phyloP scores from a whole-genome alignment of 2,329 filamentous ascomycete species.

The Pseudocercospora fijiensis region DNA sequence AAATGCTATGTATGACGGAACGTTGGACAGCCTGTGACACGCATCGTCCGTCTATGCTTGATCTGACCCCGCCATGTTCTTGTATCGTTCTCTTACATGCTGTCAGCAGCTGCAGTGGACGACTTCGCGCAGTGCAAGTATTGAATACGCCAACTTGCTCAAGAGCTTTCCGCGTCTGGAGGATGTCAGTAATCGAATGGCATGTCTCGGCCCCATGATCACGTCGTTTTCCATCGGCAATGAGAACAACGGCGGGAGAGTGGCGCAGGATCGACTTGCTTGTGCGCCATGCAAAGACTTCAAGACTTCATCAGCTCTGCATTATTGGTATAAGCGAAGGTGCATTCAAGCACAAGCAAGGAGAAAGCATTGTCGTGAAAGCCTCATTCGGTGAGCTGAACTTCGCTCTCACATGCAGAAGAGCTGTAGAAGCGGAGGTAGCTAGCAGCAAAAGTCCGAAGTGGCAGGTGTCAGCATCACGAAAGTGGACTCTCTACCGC shows the following conservation, averaged over 20 bases:
- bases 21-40: too few relatives aligned
- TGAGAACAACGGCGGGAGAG: background rate
- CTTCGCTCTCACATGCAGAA: background rate
- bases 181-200: too few relatives aligned
- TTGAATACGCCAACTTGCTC: too few relatives aligned
- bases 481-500: background rate
- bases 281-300: background rate
- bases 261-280: background rate
- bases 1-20: background rate
- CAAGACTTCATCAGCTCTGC: background rate
- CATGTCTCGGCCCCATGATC: background rate
- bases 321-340: background rate
- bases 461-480: conserved; percentile 2
- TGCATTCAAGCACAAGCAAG: background rate
- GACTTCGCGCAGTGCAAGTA: too few relatives aligned
- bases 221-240: background rate
- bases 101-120: too few relatives aligned
- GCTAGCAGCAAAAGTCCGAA: background rate
- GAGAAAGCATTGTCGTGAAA: background rate
- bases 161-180: too few relatives aligned
- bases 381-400: background rate
- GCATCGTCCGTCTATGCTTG: too few relatives aligned
- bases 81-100: too few relatives aligned
- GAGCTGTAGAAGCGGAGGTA: background rate
- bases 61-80: too few relatives aligned